phyloP scores from a whole-genome alignment of 2,329 filamentous ascomycete genomes.

The Nemania serpens region DNA sequence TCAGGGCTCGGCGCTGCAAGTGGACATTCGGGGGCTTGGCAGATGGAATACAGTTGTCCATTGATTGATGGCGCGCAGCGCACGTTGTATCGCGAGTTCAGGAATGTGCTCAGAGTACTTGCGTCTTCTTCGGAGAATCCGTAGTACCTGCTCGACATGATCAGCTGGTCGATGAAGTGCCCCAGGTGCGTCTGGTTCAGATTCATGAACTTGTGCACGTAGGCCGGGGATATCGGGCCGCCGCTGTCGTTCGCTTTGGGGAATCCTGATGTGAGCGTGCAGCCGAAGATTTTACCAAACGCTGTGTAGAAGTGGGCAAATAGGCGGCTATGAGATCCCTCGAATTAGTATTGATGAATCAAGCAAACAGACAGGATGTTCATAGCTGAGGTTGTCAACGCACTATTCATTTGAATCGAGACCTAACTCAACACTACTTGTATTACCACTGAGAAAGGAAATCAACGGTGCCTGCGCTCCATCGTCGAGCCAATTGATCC shows the following conservation, averaged over 20 bases:
- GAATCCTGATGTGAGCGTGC: slow-evolving; percentile 4
- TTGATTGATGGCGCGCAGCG: slow-evolving; percentile 10
- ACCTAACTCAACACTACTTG: slow-evolving; percentile 5
- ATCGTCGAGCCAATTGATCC: slow-evolving; percentile 12
- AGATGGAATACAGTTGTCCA: slow-evolving; percentile 13
- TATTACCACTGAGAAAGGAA: slow-evolving; percentile 10
- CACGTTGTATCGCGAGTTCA: slow-evolving; percentile 15
- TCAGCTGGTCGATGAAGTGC: slow-evolving; percentile 15
- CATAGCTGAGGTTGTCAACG: neutral
- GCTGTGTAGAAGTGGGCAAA: slow-evolving; percentile 16
- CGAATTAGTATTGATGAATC: slow-evolving; percentile 5
- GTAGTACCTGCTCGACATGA: slow-evolving; percentile 6
- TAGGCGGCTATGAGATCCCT: slow-evolving; percentile 2
- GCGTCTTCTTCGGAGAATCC: slow-evolving; percentile 14
- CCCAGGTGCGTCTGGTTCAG: slow-evolving; percentile 16
- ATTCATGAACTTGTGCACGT: slow-evolving; percentile 21
- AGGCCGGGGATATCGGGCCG: slow-evolving; percentile 5
- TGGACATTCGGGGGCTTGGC: slow-evolving; percentile 16
- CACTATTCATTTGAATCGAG: slow-evolving; percentile 9
- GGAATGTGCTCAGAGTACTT: slow-evolving; percentile 2
- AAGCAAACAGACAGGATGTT: neutral
- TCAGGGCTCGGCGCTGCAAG: slow-evolving; percentile 14
- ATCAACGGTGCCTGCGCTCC: neutral
- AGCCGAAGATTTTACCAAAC: slow-evolving; percentile 12
- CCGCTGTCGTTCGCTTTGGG: slow-evolving; percentile 17